phyloP scores from a whole-genome alignment of 1,284 basidiomycete species.

The Coriolopsis trogii region DNA sequence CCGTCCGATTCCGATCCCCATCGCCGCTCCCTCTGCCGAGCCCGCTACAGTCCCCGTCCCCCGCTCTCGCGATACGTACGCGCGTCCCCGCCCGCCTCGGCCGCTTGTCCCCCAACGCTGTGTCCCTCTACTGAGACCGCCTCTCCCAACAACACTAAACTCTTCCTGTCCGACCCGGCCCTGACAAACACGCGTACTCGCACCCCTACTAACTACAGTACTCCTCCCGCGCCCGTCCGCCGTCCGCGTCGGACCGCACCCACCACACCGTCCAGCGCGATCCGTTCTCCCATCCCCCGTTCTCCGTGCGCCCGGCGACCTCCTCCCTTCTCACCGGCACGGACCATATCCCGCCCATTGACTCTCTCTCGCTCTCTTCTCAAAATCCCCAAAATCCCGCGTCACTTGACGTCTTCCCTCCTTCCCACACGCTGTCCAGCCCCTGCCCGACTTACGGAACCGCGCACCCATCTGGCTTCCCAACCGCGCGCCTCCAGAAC shows the following conservation, averaged over 20 bases:
- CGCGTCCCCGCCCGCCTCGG: conserved; percentile 7
- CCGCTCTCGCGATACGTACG: not conserved
- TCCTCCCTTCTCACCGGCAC: conserved; percentile 25
- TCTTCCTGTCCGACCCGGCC: not conserved
- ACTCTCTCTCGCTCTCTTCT: conserved; percentile 14
- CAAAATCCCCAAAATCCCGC: conserved; percentile 32
- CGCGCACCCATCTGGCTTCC: conserved; percentile 15
- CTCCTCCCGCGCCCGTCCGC: too few species aligned
- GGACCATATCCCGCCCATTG: conserved; percentile 16
- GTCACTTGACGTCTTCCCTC: conserved; percentile 25
- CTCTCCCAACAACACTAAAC: not conserved
- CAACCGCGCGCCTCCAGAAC: not conserved
- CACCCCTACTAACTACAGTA: too few species aligned
- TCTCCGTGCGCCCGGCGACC: not conserved
- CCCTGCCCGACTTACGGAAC: conserved; percentile 11
- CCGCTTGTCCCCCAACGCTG: too few species aligned
- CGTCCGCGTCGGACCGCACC: too few species aligned
- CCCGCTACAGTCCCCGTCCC: not conserved
- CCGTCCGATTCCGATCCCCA: too few species aligned
- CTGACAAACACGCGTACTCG: too few species aligned
- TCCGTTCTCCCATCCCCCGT: not conserved
- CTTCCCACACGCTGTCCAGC: conserved; percentile 10
- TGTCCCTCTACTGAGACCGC: too few species aligned
- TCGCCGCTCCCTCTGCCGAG: too few species aligned
- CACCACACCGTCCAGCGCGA: conserved; percentile 6